Base-by-base conservation (phyloP, 2,329 filamentous ascomycete species). In the Penicillium hordei region DNA sequence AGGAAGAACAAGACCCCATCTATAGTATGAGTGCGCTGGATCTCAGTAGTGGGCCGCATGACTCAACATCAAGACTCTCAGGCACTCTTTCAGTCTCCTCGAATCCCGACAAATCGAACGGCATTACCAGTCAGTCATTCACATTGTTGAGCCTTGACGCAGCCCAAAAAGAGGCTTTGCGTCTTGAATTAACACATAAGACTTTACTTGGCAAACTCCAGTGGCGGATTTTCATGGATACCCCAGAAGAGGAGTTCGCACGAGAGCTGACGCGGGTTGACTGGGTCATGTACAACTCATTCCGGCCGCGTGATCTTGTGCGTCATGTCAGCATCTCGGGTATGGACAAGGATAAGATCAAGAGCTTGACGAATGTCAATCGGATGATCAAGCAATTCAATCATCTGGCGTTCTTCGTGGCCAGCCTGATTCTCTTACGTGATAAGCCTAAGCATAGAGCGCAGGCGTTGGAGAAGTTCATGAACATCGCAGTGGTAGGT, bases 271-370 rank as follows among this genome's bases (percentile, higher is more conserved):
- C 94, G 4, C 84, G 93, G 60, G 96, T 99, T 55, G 94, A 99
- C 76, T 97, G 93, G 93, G 87, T 95, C 73, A 94, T 97, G 89
- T 97, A 97, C 74, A 95, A 90, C 52, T 93, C 92, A 1, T 96
- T 97, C 60, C 87, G 91, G 27, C 90, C 96, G 55, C 90, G 94
- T 58, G 94, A 99, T 75, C 86, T 97, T 48, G 89, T 97, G 42
- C 89, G 94, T 5, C 90, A 97, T 70, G 93, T 97, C 63, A 94
- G 88, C 68, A 79, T 97, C 46, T 86, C 88, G 0, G 71, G 73
- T 1, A 65, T 71, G 5, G 74, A 77, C 45, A 77, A 77, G 57
- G 73, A 75, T 27, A 76, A 90, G 68, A 88, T 86, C 72, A 88
- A 85, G 71, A 89, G 86, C 66, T 80, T 97, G 66, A 86, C 88